Base-by-base conservation (phyloP, 495 filamentous ascomycete genomes). In the Trichodelitschia bisporula region DNA sequence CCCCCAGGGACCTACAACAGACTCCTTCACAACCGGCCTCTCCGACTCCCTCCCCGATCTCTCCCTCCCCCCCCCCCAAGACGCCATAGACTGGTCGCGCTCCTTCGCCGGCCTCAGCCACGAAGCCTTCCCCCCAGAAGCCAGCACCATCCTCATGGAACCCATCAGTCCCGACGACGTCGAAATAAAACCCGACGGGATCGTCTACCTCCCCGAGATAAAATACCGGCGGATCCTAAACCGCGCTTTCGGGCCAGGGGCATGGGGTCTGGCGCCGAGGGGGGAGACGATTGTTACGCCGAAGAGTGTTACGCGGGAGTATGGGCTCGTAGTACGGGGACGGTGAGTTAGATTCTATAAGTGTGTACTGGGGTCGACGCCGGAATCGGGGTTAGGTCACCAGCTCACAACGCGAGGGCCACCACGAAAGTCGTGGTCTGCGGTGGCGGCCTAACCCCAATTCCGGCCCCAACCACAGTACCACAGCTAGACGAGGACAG, bases 141-240 rank as follows among this genome's bases (percentile, higher is more conserved):
- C 68, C 10, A 61, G 71, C 3, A 62, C 72, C 18, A 55, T 82
- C 3, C 53, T 97, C 29, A 61, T 79, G 34, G 61, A 64, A 18
- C 66, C 66, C 15, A 55, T 82, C 6, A 51, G 66, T 20, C 51
- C 61, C 4, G 62, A 75, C 12, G 84, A 95, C 50, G 66, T 97
- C 27, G 86, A 97, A 59, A 69, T 95, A 43, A 97, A 97, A 57
- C 74, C 77, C 16, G 86, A 97, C 53, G 86, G 86, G 18, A 89
- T 97, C 41, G 57, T 93, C 28, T 97, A 93, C 47, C 61, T 97
- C 32, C 86, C 86, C 10, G 86, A 97, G 63, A 97, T 97, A 57
- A 97, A 97, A 51, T 97, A 97, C 52, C 60, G 86, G 15, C 60
- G 86, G 23, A 92, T 93, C 34, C 53, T 97, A 39, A 93, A 93